Evolutionary conservation across 1,284 basidiomycete species (phyloP), one percentile per base, ranked within the genome.

Genomic region (Kalmanozyma brasiliensis): DNA sequence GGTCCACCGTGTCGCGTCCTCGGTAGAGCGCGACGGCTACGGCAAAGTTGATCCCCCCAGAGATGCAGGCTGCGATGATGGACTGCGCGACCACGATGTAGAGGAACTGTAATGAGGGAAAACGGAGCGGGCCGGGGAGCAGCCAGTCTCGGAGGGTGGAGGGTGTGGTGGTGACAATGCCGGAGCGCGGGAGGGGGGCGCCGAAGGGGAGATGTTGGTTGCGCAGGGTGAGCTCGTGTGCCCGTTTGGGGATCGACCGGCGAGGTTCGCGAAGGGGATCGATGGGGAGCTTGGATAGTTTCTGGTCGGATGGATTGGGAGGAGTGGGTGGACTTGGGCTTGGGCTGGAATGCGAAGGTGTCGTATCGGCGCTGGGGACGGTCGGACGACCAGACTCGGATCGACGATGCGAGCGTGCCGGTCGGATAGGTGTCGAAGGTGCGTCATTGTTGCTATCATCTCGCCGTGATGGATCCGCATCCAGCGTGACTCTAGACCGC

Each of bases 1-100:
- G 48, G 47, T 64, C 30, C 42, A 77, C 63, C 6, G 65, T 63
- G 2, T 46, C 33, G n/a, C 62, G 42, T 16, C 51, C 59, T 17
- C 53, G 64, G 47, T 75, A 80, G 30, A 73, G 67, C 11, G 74
- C 76, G 0, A 72, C 65, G 1, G 75, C 77, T 8, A 80, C 70
- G 19, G 73, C 78, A 51, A 80, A 80, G 48, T 80, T 80, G 72
- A 79, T 76, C 2, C 72, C 67, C 10, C 72, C 78, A 13, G 64
- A 68, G 42, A 74, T 74, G 41, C 68, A 11, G 16, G 61, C 61
- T 3, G 73, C 73, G 17, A 70, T 37, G 17, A 72, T 11, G 35
- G 42, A 35, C 38, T 74, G 73, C 1, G 42, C 67, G 13, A 53
- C 43, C 1, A 68, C 41, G n/a, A 74, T 17, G 34, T 74, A 74